Evolutionary conservation across 805 yeast genomes (phyloP), one percentile per base, ranked within the genome.

Genomic region (Nakazawaea wickerhamii): DNA sequence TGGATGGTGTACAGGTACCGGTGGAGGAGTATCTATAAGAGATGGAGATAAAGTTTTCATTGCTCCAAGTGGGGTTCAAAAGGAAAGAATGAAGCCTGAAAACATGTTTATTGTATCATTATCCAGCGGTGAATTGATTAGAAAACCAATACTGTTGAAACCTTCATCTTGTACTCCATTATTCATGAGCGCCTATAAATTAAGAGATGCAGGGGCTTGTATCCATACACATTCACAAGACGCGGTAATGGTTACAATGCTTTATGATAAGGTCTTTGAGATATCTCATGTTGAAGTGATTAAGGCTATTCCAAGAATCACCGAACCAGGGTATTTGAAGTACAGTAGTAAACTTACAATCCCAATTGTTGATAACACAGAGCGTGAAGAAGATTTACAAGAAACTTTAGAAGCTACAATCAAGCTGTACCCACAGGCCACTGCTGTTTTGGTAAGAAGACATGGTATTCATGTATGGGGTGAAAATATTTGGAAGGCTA

Each of bases 391-490:
- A 56, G 89, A 88, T 46, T 69, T 91, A 49, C 76, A 81, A 6
- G 84, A 75, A 20, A 66, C 81, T 15, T 64, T 90, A 33, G 77
- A 77, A 48, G 62, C 72, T 44, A 83, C 89, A 0, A 76, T 90
- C 41, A 59, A 52, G n/a, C 67, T 71, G 13, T 82, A 87, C 53
- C 96, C 97, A 1, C 70, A 76, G 0, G 66, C 95, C 3, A 77
- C 89, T 2, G 97, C 97, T 0, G 88, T 91, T 1, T 67, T 91
- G 41, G 97, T 91, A 5, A 76, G 95, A 61, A 72, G 96, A 55
- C 98, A 91, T 57, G 98, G 98, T 1, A 81, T 91, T 35, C 91
- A 82, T 58, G 96, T 89, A n/a, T 91, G 97, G 97, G 97, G 97
- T 19, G 87, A 83, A 52, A 78, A 74, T 20, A 85, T 87, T 10